A percentile compares a stretch with the other conserved stretches of the same genome.
These are phyloP conservation scores for Eimeria necatrix DNA, from an alignment of 169 alveolate species.

Conservation along the genomic window DNA sequence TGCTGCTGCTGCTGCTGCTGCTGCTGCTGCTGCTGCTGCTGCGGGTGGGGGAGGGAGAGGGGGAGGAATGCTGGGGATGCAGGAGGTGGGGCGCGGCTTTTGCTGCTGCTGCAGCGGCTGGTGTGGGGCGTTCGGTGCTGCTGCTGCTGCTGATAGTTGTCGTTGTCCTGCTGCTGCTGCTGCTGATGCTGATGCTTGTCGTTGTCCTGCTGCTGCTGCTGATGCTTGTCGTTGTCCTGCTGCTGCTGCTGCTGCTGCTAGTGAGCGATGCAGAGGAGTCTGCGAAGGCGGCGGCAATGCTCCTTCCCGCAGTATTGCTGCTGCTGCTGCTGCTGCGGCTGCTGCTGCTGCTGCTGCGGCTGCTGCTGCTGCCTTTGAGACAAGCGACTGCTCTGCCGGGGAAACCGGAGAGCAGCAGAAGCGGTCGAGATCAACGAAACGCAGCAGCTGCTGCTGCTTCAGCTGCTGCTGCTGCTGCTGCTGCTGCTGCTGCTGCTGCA, in stretches of 20 bases:
- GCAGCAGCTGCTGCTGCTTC: background rate
- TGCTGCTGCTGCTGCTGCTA: conserved; percentile 37
- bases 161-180: conserved; percentile 56
- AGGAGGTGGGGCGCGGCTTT: background rate
- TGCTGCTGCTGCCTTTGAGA: background rate
- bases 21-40: conserved; percentile 16
- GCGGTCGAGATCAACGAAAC: background rate
- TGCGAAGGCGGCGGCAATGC: background rate
- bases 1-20: background rate
- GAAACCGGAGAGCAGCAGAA: background rate
- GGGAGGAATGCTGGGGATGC: too few relatives aligned
- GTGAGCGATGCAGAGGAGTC: background rate
- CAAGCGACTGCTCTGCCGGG: too few relatives aligned
- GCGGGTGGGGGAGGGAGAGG: too few relatives aligned
- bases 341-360: background rate
- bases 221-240: background rate
- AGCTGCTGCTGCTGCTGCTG: background rate
- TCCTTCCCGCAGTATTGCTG: background rate
- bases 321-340: conserved; percentile 12
- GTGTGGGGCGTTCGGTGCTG: background rate
- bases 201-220: conserved; percentile 53
- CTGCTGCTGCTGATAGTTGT: conserved; percentile 7
- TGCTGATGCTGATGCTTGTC: conserved; percentile 65
- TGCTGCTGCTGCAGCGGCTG: background rate
- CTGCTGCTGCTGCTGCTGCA: background rate